Percentiles rank a stretch among this genome's conserved stretches.
Evolutionary conservation across 2,329 filamentous ascomycete species (phyloP).

Genomic region (Lecanicillium sp.): DNA sequence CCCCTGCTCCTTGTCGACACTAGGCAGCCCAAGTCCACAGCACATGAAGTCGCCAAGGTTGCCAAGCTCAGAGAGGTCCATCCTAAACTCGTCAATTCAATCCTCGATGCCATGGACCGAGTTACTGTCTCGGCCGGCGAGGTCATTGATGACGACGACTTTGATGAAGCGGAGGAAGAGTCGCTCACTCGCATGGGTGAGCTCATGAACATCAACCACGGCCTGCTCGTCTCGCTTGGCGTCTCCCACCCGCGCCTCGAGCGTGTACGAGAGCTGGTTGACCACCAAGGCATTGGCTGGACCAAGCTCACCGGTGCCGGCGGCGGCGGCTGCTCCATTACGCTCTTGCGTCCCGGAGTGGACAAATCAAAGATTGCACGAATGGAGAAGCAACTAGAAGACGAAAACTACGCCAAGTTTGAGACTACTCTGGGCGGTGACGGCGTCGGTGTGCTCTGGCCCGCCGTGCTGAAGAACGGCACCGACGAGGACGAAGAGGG

Average conservation of each 20-base stretch:
- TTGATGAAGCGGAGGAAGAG: constrained; percentile 58
- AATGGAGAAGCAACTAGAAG: constrained; percentile 59
- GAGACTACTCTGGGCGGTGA: constrained; percentile 87
- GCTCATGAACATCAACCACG: constrained; percentile 90
- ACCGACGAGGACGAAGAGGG: constrained; percentile 71
- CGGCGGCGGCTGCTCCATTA: constrained; percentile 93
- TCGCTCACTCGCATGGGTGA: constrained; percentile 73
- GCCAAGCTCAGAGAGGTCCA: constrained; percentile 63
- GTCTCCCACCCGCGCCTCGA: constrained; percentile 94
- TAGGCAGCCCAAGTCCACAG: constrained; percentile 77
- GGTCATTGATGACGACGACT: constrained; percentile 54
- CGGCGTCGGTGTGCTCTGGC: constrained; percentile 90
- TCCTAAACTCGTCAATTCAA: constrained; percentile 69
- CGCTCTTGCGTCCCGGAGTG: constrained; percentile 67
- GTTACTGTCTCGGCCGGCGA: constrained; percentile 52
- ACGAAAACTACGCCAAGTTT: constrained; percentile 76
- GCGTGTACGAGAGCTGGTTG: constrained; percentile 82
- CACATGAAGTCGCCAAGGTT: constrained; percentile 82
- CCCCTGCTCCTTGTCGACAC: constrained; percentile 89
- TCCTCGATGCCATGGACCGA: constrained; percentile 80
- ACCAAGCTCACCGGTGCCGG: constrained; percentile 95
- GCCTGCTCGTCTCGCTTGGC: constrained; percentile 80
- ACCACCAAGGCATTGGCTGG: constrained; percentile 87
- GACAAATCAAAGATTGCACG: constrained; percentile 49
- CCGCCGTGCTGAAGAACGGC: constrained; percentile 81